These are phyloP conservation scores for Chrysochromulina tobinii DNA, from an alignment of 78 protist species.

Conservation along the genomic window DNA sequence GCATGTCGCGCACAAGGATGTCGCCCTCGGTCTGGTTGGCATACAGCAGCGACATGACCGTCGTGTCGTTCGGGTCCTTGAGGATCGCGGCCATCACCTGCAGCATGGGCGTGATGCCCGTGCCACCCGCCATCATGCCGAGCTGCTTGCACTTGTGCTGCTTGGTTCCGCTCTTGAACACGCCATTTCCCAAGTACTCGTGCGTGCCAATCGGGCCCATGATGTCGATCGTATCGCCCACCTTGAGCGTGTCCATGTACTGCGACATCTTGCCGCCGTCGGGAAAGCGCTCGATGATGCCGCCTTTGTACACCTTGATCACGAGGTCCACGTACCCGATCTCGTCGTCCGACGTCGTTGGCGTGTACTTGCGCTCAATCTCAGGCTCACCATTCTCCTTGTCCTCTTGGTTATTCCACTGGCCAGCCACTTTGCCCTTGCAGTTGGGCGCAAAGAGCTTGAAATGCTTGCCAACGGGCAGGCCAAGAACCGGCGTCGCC, in stretches of 20 bases:
- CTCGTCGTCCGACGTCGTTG: conserved; percentile 54
- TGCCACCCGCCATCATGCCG: conserved; percentile 73
- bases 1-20: conserved; percentile 57
- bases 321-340: conserved; percentile 73
- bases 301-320: conserved; percentile 58
- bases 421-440: background rate
- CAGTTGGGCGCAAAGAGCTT: background rate
- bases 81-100: conserved; percentile 46
- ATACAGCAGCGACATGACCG: conserved; percentile 47
- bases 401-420: background rate
- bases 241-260: conserved; percentile 51
- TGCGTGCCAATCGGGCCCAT: conserved; percentile 59
- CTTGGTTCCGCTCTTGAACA: background rate
- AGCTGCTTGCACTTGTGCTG: background rate
- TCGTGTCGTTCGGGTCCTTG: conserved; percentile 45
- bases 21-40: conserved; percentile 71
- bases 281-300: background rate
- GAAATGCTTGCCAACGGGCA: background rate
- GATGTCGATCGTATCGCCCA: conserved; percentile 71
- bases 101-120: conserved; percentile 67
- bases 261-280: conserved; percentile 68
- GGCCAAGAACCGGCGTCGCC: background rate
- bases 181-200: conserved; percentile 36
- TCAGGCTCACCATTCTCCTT: conserved; percentile 11
- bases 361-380: conserved; percentile 64